Evolutionary conservation across 345 rosid species (phyloP).

Genomic region (Populus euphratica): DNA sequence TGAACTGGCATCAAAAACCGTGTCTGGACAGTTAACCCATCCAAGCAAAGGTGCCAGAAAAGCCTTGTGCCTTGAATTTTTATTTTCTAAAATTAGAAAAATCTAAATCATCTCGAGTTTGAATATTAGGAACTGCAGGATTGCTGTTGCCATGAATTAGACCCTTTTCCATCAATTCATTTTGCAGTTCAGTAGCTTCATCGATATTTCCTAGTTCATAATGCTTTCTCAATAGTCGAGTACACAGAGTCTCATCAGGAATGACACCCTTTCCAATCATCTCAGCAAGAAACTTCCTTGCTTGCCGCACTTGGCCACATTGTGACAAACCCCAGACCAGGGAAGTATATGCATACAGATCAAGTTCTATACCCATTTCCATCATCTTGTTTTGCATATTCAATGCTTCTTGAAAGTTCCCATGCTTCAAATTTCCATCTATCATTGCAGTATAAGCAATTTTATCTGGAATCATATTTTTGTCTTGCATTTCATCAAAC

Average conservation of each 20-base stretch:
- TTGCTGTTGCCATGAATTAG: constrained; percentile 26
- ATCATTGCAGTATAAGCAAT: constrained; percentile 56
- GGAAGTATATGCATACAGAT: constrained; percentile 62
- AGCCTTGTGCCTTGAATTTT: not conserved
- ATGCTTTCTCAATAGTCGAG: constrained; percentile 49
- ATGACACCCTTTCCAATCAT: constrained; percentile 53
- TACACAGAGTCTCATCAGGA: constrained; percentile 62
- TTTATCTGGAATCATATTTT: constrained; percentile 48
- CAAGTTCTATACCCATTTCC: constrained; percentile 61
- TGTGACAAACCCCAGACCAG: constrained; percentile 57
- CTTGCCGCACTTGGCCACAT: constrained; percentile 49
- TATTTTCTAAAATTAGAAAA: not conserved
- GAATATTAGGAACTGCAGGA: constrained; percentile 24
- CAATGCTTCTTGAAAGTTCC: constrained; percentile 49
- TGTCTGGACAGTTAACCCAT: not conserved
- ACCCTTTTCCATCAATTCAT: constrained; percentile 44
- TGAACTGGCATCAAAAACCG: not conserved
- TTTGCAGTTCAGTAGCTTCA: constrained; percentile 51
- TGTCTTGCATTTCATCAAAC: constrained; percentile 46
- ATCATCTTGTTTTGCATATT: constrained; percentile 43
- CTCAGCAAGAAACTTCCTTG: constrained; percentile 51
- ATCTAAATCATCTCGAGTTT: constrained; percentile 17
- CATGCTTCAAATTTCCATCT: constrained; percentile 60
- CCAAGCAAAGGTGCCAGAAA: not conserved
- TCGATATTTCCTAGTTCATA: constrained; percentile 46